These are phyloP conservation scores for Falciphora oryzae DNA, from an alignment of 2,329 filamentous ascomycete genomes.

Conservation along the genomic window DNA sequence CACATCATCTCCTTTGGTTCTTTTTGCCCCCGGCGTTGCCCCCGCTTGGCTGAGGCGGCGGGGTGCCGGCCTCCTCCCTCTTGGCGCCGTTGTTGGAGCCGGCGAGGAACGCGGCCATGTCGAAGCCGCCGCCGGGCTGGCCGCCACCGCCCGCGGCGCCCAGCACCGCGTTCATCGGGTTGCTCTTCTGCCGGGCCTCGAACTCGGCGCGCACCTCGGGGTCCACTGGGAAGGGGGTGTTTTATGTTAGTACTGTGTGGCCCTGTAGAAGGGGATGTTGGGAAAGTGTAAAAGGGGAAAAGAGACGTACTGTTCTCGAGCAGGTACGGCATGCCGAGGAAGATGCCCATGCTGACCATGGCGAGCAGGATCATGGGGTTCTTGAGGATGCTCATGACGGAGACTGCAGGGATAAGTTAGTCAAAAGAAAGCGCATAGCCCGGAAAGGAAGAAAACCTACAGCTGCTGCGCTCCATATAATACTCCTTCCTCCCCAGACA, in stretches of 20 bases:
- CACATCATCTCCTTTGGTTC: constrained; percentile 30
- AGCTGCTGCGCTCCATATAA: constrained; percentile 69
- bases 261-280: background rate
- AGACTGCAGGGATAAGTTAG: constrained; percentile 35
- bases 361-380: constrained; percentile 97
- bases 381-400: constrained; percentile 75
- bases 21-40: constrained; percentile 38
- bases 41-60: constrained; percentile 15
- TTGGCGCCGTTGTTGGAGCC: constrained; percentile 36
- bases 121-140: constrained; percentile 47
- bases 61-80: constrained; percentile 30
- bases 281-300: constrained; percentile 1
- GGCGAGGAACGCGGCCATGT: constrained; percentile 58
- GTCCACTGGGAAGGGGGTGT: constrained; percentile 63
- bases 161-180: constrained; percentile 56
- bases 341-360: constrained; percentile 72
- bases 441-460: constrained; percentile 40
- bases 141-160: constrained; percentile 30
- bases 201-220: constrained; percentile 92
- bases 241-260: background rate
- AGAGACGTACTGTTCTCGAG: constrained; percentile 81
- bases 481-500: constrained; percentile 63
- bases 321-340: constrained; percentile 90
- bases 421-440: constrained; percentile 23
- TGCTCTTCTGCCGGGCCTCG: constrained; percentile 79